Evolutionary conservation across 148 eudicot genomes (phyloP).

Genomic region (Oxyria digyna): DNA sequence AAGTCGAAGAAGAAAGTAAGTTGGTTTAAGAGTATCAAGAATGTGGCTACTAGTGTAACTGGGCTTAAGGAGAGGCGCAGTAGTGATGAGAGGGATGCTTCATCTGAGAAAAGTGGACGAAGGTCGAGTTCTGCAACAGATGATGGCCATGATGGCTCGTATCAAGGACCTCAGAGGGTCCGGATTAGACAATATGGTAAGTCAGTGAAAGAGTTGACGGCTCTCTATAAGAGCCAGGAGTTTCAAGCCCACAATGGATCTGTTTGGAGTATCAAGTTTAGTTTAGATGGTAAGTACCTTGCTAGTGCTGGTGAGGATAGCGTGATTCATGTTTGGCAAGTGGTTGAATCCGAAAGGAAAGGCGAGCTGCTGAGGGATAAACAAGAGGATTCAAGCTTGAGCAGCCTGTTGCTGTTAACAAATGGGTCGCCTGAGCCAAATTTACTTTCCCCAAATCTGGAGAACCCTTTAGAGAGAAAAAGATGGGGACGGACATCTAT

Average conservation of each 20-base stretch:
- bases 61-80: slow-evolving; percentile 64
- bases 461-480: slow-evolving; percentile 44
- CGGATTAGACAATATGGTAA: slow-evolving; percentile 78
- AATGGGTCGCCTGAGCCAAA: slow-evolving; percentile 71
- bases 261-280: slow-evolving; percentile 84
- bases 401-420: slow-evolving; percentile 39
- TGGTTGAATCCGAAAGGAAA: slow-evolving; percentile 64
- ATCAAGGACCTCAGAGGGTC: slow-evolving; percentile 78
- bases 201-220: slow-evolving; percentile 69
- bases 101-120: slow-evolving; percentile 77
- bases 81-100: slow-evolving; percentile 77
- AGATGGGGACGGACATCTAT: slow-evolving; percentile 73
- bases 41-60: slow-evolving; percentile 59
- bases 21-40: slow-evolving; percentile 75
- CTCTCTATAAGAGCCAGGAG: slow-evolving; percentile 71
- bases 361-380: slow-evolving; percentile 66
- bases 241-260: slow-evolving; percentile 83
- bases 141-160: slow-evolving; percentile 76
- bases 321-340: slow-evolving; percentile 87
- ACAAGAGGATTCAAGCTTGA: slow-evolving; percentile 66
- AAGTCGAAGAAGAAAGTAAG: slow-evolving; percentile 67
- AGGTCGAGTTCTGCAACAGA: slow-evolving; percentile 93
- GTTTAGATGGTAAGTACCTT: slow-evolving; percentile 72
- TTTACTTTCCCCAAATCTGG: slow-evolving; percentile 35
- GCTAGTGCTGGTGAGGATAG: slow-evolving; percentile 98